These are phyloP conservation scores for Babesia caballi DNA, from an alignment of 169 alveolate species.

Conservation along the genomic window DNA sequence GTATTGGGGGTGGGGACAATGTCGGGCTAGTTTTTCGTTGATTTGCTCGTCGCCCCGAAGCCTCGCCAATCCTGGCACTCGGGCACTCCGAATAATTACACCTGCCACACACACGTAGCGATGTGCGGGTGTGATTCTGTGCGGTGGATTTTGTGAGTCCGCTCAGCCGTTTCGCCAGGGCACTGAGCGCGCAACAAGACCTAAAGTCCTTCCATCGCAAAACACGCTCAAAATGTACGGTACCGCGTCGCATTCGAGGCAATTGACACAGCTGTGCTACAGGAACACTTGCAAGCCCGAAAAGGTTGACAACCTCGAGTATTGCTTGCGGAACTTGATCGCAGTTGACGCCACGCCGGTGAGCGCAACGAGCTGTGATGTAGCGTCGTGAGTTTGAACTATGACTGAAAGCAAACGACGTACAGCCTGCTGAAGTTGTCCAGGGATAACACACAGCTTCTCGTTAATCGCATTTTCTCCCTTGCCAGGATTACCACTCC, in stretches of 20 bases:
- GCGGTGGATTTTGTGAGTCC: too few species aligned
- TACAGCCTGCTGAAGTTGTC: conserved; percentile 20
- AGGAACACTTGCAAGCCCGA: conserved; percentile 11
- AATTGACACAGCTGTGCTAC: background rate
- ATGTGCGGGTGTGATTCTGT: background rate
- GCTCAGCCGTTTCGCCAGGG: too few species aligned
- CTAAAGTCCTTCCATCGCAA: conserved; percentile 2
- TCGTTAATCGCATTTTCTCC: conserved; percentile 51
- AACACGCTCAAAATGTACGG: background rate
- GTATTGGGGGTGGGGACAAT: conserved; percentile 49
- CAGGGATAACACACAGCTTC: conserved; percentile 50
- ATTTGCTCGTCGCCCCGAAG: conserved; percentile 22
- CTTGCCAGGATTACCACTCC: conserved; percentile 22
- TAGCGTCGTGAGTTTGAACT: conserved; percentile 21
- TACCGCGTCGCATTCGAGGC: background rate
- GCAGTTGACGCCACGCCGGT: conserved; percentile 65
- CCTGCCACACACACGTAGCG: too few species aligned
- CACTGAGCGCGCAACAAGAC: too few species aligned
- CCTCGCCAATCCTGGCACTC: too few species aligned
- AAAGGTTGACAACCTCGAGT: conserved; percentile 62
- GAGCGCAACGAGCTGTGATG: background rate
- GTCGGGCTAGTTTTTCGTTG: conserved; percentile 16
- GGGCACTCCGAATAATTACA: too few species aligned
- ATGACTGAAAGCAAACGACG: background rate
- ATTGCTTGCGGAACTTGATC: conserved; percentile 57